Conservation (phyloP, 106 monocot genomes). For the Dioscorea alata region DNA sequence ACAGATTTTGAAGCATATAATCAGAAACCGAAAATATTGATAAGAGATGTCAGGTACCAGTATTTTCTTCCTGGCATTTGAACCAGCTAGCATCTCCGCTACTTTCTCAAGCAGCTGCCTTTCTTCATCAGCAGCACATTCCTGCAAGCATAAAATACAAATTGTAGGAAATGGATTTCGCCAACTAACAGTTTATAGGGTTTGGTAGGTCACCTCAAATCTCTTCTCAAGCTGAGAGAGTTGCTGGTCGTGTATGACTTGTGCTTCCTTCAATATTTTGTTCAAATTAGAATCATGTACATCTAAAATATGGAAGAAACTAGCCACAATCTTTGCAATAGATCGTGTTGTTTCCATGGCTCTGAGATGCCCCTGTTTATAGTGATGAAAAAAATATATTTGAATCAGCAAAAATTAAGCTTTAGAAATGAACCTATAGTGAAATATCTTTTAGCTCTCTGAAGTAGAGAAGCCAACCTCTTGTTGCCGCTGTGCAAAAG, state of each 20-base stretch:
- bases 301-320: constrained; percentile 61
- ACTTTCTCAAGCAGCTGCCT: constrained; percentile 78
- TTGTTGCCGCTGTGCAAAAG: constrained; percentile 50
- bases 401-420: too few species aligned
- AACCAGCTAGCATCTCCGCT: constrained; percentile 85
- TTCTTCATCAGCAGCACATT: constrained; percentile 92
- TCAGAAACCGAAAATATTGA: too few species aligned
- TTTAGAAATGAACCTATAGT: too few species aligned
- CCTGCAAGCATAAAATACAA: constrained; percentile 27
- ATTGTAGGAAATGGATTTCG: not conserved
- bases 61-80: constrained; percentile 76
- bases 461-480: constrained; percentile 17
- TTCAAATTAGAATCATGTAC: constrained; percentile 42
- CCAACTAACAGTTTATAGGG: too few species aligned
- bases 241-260: constrained; percentile 38
- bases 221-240: constrained; percentile 62
- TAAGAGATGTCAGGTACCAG: constrained; percentile 35
- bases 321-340: constrained; percentile 49
- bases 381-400: too few species aligned
- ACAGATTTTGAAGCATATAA: too few species aligned
- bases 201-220: constrained; percentile 53
- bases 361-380: constrained; percentile 46
- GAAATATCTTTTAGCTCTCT: too few species aligned
- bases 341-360: constrained; percentile 54
- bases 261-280: constrained; percentile 63